Percentiles rank a stretch among this genome's conserved stretches.
Evolutionary conservation across 2,329 filamentous ascomycete species (phyloP).

Genomic region (Penicillium sp.): DNA sequence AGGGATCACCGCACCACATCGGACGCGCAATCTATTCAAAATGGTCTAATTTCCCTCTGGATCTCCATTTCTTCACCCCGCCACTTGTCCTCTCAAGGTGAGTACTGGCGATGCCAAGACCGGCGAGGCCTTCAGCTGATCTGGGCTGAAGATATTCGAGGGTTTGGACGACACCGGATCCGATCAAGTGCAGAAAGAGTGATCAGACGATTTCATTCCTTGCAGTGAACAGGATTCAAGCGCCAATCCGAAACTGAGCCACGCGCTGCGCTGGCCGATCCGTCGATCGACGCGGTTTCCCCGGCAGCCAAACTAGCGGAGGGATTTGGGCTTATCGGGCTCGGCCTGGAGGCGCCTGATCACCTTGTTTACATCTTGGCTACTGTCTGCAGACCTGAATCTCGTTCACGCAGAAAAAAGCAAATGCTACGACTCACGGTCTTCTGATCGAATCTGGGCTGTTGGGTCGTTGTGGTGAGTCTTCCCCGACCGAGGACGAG

Average conservation of each 20-base stretch:
- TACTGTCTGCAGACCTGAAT: background rate
- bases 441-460: slow-evolving; percentile 8
- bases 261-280: slow-evolving; percentile 6
- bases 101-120: slow-evolving; percentile 13
- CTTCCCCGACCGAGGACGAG: background rate
- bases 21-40: slow-evolving; percentile 9
- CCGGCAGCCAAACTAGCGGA: slow-evolving; percentile 13
- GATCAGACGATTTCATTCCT: slow-evolving; percentile 5
- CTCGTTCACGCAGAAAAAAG: slow-evolving; percentile 6
- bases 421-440: slow-evolving; percentile 13
- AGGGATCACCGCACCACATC: slow-evolving; percentile 7
- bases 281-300: slow-evolving; percentile 19
- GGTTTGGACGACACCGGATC: slow-evolving; percentile 9
- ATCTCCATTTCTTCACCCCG: background rate
- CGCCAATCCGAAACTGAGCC: background rate
- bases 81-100: background rate
- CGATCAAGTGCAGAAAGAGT: slow-evolving; percentile 8
- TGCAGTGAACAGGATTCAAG: background rate
- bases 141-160: background rate
- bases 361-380: slow-evolving; percentile 16
- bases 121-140: slow-evolving; percentile 3
- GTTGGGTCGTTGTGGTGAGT: slow-evolving; percentile 11
- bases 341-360: slow-evolving; percentile 4
- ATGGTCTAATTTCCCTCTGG: background rate
- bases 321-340: slow-evolving; percentile 19